phyloP scores from a whole-genome alignment of 2,329 filamentous ascomycete species.

The Colletotrichum tofieldiae region DNA sequence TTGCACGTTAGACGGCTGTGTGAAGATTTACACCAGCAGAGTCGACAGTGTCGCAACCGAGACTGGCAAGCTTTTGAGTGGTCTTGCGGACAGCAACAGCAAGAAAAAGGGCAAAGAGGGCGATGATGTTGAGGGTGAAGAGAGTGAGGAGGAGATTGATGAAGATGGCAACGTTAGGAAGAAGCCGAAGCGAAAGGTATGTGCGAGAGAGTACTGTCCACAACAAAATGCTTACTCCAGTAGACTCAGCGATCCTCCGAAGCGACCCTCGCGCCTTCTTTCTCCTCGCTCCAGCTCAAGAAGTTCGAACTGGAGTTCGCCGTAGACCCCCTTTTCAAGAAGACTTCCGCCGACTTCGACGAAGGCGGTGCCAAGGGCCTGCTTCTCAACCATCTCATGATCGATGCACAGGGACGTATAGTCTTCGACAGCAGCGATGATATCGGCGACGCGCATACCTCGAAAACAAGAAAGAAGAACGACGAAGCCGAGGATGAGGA shows the following conservation, averaged over 20 bases:
- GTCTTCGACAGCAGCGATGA: conserved; percentile 99
- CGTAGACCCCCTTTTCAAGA: conserved; percentile 99
- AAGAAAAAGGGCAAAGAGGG: conserved; percentile 79
- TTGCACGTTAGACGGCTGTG: conserved; percentile 96
- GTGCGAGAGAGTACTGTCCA: conserved; percentile 40
- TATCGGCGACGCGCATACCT: conserved; percentile 66
- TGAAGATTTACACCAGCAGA: conserved; percentile 99
- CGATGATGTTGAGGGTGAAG: conserved; percentile 78
- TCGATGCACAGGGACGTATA: conserved; percentile 91
- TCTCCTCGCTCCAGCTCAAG: conserved; percentile 90
- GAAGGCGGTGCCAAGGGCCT: conserved; percentile 97
- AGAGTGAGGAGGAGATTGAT: conserved; percentile 74
- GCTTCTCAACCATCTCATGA: conserved; percentile 95
- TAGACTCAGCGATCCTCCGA: conserved; percentile 85
- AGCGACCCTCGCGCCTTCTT: conserved; percentile 91
- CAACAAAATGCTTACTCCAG: conserved; percentile 43
- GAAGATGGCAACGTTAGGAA: conserved; percentile 73
- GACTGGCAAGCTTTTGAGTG: conserved; percentile 94
- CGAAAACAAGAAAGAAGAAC: conserved; percentile 56
- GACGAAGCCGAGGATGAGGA: conserved; percentile 57
- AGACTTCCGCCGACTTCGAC: conserved; percentile 97
- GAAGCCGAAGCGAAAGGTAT: conserved; percentile 83
- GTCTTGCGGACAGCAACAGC: conserved; percentile 88
- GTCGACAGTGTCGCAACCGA: conserved; percentile 98
- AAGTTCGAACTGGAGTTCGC: conserved; percentile 98